phyloP scores from a whole-genome alignment of 306 rosid species.

The Quercus alba region DNA sequence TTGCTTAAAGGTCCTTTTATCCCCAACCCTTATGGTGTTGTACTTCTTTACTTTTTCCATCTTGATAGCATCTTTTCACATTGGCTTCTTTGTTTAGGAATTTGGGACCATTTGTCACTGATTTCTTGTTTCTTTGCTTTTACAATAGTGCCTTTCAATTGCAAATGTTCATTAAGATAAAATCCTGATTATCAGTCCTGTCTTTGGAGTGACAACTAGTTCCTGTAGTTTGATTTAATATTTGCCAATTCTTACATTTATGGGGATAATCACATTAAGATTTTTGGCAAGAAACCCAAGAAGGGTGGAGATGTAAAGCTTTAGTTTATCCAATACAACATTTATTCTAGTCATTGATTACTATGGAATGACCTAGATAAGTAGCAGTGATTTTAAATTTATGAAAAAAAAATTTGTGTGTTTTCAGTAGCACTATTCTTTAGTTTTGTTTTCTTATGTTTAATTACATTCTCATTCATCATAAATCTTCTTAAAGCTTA shows the following conservation, averaged over 20 bases:
- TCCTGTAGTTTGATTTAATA: not conserved
- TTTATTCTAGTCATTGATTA: not conserved
- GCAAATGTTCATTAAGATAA: not conserved
- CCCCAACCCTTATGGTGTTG: not conserved
- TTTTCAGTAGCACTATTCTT: not conserved
- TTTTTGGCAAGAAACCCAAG: not conserved
- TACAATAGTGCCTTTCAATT: not conserved
- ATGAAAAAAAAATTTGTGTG: not conserved
- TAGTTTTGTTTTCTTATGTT: not conserved
- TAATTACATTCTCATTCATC: constrained; percentile 27
- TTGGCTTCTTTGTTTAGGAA: not conserved
- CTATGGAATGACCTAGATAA: not conserved
- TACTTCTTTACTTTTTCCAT: not conserved
- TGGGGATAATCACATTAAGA: not conserved
- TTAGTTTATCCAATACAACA: not conserved
- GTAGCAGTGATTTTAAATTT: not conserved
- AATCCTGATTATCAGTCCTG: not conserved
- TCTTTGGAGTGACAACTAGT: not conserved
- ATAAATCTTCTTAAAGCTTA: constrained; percentile 54
- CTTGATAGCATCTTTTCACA: not conserved
- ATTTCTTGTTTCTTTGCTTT: not conserved
- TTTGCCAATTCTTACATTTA: too few relatives aligned
- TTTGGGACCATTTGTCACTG: not conserved
- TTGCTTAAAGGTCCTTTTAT: not conserved
- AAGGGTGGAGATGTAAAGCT: not conserved